Conservation (phyloP, 2,329 filamentous ascomycete species). For the Fusarium coicis region DNA sequence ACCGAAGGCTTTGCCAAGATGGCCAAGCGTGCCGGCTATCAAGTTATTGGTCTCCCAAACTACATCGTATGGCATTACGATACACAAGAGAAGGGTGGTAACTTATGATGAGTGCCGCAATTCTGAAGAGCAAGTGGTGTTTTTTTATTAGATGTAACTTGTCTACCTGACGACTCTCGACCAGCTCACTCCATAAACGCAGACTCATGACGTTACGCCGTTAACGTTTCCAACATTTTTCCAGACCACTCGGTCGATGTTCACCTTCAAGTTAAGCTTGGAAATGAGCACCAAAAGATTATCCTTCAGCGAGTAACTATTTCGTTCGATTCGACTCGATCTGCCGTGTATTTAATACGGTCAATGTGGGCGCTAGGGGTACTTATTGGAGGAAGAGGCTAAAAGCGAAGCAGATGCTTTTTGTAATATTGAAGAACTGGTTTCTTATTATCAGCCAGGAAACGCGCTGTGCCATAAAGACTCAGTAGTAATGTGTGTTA, state of each 20-base stretch:
- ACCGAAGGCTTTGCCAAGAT: conserved; percentile 99
- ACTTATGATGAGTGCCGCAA: conserved; percentile 60
- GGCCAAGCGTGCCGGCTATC: conserved; percentile 94
- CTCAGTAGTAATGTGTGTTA: conserved; percentile 13
- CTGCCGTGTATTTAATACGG: conserved; percentile 27
- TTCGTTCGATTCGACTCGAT: conserved; percentile 10
- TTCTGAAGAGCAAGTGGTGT: conserved; percentile 1
- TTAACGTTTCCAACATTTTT: conserved; percentile 35
- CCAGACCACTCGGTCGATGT: not conserved
- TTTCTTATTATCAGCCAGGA: conserved; percentile 38
- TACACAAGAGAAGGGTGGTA: conserved; percentile 92
- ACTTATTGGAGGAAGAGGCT: conserved; percentile 26
- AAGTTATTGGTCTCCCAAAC: conserved; percentile 92
- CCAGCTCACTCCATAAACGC: conserved; percentile 14
- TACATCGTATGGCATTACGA: conserved; percentile 99
- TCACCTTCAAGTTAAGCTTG: conserved; percentile 7
- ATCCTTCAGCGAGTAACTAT: conserved; percentile 1
- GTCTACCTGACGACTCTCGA: not conserved
- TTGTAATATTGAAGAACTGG: conserved; percentile 47
- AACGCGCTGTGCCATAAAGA: not conserved
- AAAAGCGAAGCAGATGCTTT: conserved; percentile 39
- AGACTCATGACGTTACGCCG: conserved; percentile 34
- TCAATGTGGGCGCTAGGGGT: conserved; percentile 34
- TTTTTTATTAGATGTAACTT: not conserved
- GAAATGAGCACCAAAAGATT: not conserved